Conservation (phyloP, 148 eudicot species). For the Fagopyrum homotropicum region DNA sequence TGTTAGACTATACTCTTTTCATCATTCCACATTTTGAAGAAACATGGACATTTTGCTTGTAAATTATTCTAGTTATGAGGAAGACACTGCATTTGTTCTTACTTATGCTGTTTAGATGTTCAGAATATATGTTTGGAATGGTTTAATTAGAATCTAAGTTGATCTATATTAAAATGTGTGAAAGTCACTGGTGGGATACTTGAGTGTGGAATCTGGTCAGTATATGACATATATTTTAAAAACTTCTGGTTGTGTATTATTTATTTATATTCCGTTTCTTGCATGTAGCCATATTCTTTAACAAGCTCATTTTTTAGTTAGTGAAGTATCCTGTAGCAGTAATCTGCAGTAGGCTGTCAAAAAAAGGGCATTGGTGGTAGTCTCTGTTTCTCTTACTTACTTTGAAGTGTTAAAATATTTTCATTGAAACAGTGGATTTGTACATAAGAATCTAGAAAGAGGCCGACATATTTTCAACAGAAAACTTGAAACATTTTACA, state of each 20-base stretch:
- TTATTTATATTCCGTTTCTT: not conserved
- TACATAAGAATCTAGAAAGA: not conserved
- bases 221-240: not conserved
- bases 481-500: not conserved
- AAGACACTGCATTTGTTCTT: not conserved
- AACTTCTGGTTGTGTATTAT: not conserved
- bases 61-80: not conserved
- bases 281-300: not conserved
- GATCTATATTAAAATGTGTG: not conserved
- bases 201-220: not conserved
- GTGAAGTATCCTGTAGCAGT: not conserved
- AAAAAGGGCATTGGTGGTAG: not conserved
- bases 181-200: not conserved
- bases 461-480: not conserved
- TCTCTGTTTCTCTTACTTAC: not conserved
- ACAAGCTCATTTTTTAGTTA: not conserved
- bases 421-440: not conserved
- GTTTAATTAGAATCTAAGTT: not conserved
- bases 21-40: not conserved
- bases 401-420: not conserved
- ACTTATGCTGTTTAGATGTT: not conserved
- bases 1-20: not conserved
- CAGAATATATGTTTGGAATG: not conserved
- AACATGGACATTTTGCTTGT: not conserved
- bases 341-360: not conserved